Evolutionary conservation across 1,284 basidiomycete species (phyloP), one percentile per base, ranked within the genome.

Genomic region (Fomitopsis pinicola): DNA sequence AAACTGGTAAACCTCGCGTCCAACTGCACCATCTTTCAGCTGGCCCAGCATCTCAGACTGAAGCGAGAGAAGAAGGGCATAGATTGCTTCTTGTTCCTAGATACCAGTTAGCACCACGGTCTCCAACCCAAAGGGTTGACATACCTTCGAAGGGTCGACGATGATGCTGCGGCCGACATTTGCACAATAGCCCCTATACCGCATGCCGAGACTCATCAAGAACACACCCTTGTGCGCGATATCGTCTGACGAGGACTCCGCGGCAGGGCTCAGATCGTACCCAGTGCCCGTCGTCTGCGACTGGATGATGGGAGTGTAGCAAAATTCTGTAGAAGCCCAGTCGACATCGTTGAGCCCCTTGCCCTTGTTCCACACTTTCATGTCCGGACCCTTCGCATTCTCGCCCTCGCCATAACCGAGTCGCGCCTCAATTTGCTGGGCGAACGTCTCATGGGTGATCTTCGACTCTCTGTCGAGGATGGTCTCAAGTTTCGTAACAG

Each of bases 261-360:
- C 94, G 1, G 89, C 93, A 28, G 91, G 89, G 64, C 89, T 87
- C 57, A 98, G 80, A 71, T 98, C 96, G 72, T 97, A 98, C 14
- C 92, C 91, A 5, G 82, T 79, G 62, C 80, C 83, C 45, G 87
- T 88, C 17, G 93, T 92, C 59, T 91, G 91, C 2, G 95, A 98
- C 71, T 98, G 96, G 70, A 98, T 93, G 73, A 98, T 96, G 3
- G 97, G 96, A 5, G 92, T 88, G 74, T 97, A 98, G 67, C 94
- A 93, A 77, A 96, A 97, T 75, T 98, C 96, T 2, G 92, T 91
- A 12, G 90, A 84, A 30, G 81, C 80, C 82, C 92, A 95, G 72
- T 99, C 96, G 64, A 91, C 90, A 61, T 93, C 87, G 57, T 78
- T 84, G n/a, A 94, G 73, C 9, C 85, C 81, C 69, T 86, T 85